Evolutionary conservation across 2,329 filamentous ascomycete species (phyloP).

Genomic region (Trichoderma harzianum): DNA sequence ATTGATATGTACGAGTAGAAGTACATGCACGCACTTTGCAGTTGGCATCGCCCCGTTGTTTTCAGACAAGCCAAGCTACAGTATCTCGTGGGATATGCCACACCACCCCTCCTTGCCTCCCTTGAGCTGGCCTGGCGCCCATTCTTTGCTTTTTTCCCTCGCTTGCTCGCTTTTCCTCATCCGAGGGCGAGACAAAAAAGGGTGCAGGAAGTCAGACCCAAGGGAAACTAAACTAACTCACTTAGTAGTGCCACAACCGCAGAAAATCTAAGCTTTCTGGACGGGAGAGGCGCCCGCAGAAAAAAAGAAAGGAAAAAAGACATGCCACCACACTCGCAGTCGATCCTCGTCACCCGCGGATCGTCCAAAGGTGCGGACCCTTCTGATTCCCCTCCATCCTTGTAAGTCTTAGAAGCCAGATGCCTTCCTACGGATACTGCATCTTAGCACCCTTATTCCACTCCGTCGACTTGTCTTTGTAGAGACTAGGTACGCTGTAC

Average conservation of each 20-base stretch:
- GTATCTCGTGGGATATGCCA: background rate
- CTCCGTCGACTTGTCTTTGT: background rate
- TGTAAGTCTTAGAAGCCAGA: background rate
- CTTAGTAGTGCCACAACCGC: background rate
- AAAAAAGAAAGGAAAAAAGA: background rate
- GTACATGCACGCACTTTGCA: slow-evolving; percentile 11
- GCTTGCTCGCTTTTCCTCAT: background rate
- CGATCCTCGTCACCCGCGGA: background rate
- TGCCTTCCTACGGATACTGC: background rate
- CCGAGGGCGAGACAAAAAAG: background rate
- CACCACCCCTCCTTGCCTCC: background rate
- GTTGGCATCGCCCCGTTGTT: background rate
- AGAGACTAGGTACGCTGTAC: background rate
- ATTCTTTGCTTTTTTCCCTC: background rate
- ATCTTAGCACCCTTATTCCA: background rate
- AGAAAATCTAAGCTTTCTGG: background rate
- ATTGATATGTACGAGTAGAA: background rate
- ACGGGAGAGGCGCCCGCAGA: background rate
- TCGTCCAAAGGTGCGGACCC: background rate
- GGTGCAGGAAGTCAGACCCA: background rate
- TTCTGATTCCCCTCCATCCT: background rate
- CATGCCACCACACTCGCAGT: background rate
- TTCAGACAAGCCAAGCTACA: background rate
- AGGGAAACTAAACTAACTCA: background rate
- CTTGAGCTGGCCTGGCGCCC: background rate